Evolutionary conservation across 1,284 basidiomycete species (phyloP).

Genomic region (Tilletia indica): DNA sequence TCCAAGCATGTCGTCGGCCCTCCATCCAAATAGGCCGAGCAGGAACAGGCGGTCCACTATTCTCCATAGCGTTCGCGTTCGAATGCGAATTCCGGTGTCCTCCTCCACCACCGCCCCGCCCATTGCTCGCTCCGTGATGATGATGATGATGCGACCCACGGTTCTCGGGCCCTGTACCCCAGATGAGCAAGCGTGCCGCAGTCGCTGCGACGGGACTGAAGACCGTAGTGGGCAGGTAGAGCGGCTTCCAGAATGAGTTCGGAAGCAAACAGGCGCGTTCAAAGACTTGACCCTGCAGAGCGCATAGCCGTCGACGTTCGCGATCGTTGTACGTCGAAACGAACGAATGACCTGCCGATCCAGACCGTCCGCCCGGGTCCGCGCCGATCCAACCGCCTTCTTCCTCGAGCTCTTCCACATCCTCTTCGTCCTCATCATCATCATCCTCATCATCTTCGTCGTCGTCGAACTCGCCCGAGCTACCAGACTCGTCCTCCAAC

Average conservation of each 20-base stretch:
- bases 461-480: neutral
- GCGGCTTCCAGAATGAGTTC: constrained; percentile 15
- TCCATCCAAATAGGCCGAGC: constrained; percentile 15
- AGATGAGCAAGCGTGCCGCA: constrained; percentile 6
- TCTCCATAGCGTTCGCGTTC: neutral
- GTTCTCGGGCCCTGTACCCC: constrained; percentile 13
- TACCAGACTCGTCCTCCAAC: neutral
- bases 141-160: neutral
- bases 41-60: neutral
- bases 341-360: neutral
- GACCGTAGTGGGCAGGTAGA: constrained; percentile 4
- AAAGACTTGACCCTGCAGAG: constrained; percentile 2
- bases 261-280: constrained; percentile 12
- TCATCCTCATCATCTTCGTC: neutral
- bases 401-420: neutral
- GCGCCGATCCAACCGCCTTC: constrained; percentile 6
- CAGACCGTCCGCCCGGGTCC: neutral
- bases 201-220: constrained; percentile 13
- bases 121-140: neutral
- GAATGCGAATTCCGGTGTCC: neutral
- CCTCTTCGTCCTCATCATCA: neutral
- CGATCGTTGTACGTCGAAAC: neutral
- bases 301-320: constrained; percentile 5
- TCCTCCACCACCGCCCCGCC: neutral
- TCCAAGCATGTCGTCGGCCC: constrained; percentile 15